phyloP scores from a whole-genome alignment of 202 grass and related monocot species.

The Digitaria exilis region DNA sequence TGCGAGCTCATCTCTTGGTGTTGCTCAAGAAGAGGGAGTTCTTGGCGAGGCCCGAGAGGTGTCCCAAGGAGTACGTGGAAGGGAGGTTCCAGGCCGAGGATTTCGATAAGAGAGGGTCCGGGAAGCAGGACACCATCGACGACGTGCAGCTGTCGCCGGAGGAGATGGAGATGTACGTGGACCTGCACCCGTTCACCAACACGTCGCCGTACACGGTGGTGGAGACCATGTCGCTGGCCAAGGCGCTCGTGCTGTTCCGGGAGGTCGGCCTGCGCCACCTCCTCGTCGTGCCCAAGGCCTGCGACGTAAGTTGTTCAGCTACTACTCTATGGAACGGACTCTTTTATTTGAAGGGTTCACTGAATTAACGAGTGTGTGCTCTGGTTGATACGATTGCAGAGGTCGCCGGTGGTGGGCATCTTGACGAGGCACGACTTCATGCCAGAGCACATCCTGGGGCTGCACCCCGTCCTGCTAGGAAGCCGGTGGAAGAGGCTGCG shows the following conservation, averaged over 20 bases:
- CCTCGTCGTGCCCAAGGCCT: constrained; percentile 80
- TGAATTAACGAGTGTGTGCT: too few species aligned
- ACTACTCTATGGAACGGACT: background rate
- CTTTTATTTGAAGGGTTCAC: background rate
- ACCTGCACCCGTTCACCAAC: constrained; percentile 91
- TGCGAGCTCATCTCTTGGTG: constrained; percentile 81
- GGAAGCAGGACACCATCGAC: constrained; percentile 69
- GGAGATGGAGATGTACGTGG: constrained; percentile 97
- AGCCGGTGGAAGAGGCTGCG: constrained; percentile 80
- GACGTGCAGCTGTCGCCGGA: constrained; percentile 62
- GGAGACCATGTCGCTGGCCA: constrained; percentile 93
- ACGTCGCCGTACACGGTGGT: constrained; percentile 94
- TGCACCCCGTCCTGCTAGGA: constrained; percentile 54
- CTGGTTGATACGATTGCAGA: constrained; percentile 46
- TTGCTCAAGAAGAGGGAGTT: constrained; percentile 76
- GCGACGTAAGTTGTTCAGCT: constrained; percentile 65
- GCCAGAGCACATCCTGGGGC: constrained; percentile 82
- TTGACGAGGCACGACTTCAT: constrained; percentile 97
- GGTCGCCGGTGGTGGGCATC: constrained; percentile 79
- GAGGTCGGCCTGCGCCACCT: constrained; percentile 92
- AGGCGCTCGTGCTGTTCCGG: constrained; percentile 89
- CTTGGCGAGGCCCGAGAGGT: constrained; percentile 29
- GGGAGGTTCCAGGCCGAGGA: constrained; percentile 67
- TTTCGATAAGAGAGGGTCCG: constrained; percentile 81
- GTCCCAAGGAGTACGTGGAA: constrained; percentile 26